phyloP scores from a whole-genome alignment of 305 asterid genomes.

The Fraxinus nigra region DNA sequence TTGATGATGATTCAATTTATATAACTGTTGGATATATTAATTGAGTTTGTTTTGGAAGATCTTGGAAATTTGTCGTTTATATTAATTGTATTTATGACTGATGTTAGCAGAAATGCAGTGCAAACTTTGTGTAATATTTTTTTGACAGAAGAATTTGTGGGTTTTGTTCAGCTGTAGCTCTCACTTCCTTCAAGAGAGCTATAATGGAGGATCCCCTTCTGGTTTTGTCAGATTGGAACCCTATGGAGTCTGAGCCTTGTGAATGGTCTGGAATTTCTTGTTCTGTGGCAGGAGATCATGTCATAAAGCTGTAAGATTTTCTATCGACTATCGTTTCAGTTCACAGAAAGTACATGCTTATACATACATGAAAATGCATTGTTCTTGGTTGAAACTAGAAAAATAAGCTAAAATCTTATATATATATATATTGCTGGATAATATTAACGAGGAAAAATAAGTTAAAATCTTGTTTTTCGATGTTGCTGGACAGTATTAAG shows the following conservation, averaged over 20 bases:
- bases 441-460: background rate
- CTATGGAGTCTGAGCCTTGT: slow-evolving; percentile 80
- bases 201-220: slow-evolving; percentile 80
- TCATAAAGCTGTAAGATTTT: slow-evolving; percentile 71
- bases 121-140: slow-evolving; percentile 11
- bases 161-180: slow-evolving; percentile 65
- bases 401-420: background rate
- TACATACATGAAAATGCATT: background rate
- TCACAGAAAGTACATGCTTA: background rate
- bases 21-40: slow-evolving; percentile 18
- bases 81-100: slow-evolving; percentile 15
- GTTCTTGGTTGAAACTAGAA: background rate
- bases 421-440: background rate
- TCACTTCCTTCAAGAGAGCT: slow-evolving; percentile 75
- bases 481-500: slow-evolving; percentile 3
- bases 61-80: slow-evolving; percentile 23
- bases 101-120: background rate
- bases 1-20: slow-evolving; percentile 3
- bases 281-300: slow-evolving; percentile 63
- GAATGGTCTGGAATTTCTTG: slow-evolving; percentile 76
- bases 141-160: slow-evolving; percentile 14
- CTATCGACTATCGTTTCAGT: background rate
- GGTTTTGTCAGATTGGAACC: slow-evolving; percentile 78
- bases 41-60: slow-evolving; percentile 24
- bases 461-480: background rate